Evolutionary conservation across 169 alveolate species (phyloP).

Genomic region (Plasmodium gaboni): DNA sequence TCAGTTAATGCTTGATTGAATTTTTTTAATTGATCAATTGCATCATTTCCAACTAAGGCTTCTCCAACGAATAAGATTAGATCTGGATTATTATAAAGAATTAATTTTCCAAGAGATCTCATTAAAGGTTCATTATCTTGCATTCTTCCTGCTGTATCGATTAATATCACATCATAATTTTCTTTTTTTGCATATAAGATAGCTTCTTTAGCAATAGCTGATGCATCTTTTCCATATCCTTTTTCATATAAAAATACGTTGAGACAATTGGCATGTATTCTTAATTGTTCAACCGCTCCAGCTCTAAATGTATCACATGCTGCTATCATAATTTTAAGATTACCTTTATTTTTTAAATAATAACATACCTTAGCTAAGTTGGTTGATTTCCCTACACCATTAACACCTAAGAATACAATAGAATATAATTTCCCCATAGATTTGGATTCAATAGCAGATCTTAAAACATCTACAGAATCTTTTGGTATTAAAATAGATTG

Average conservation of each 20-base stretch:
- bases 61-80: conserved; percentile 99
- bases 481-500: conserved; percentile 93
- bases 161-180: conserved; percentile 96
- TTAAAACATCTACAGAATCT: conserved; percentile 90
- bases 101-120: conserved; percentile 97
- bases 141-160: conserved; percentile 99
- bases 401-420: conserved; percentile 97
- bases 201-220: conserved; percentile 97
- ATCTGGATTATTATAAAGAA: conserved; percentile 97
- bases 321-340: conserved; percentile 95
- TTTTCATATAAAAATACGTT: conserved; percentile 97
- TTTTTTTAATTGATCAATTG: conserved; percentile 97
- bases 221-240: conserved; percentile 99
- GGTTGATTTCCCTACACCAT: conserved; percentile 99
- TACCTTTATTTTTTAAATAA: conserved; percentile 95
- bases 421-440: conserved; percentile 93
- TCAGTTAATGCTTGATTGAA: conserved; percentile 92
- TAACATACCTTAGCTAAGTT: conserved; percentile 98
- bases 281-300: conserved; percentile 99
- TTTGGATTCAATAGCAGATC: conserved; percentile 93
- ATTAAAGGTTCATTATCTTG: conserved; percentile 99
- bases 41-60: conserved; percentile 99
- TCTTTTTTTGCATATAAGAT: conserved; percentile 92
- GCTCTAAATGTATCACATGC: conserved; percentile 99
- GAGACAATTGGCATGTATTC: conserved; percentile 96